Evolutionary conservation across 2,329 filamentous ascomycete species (phyloP).

Genomic region (Fusarium sp.): DNA sequence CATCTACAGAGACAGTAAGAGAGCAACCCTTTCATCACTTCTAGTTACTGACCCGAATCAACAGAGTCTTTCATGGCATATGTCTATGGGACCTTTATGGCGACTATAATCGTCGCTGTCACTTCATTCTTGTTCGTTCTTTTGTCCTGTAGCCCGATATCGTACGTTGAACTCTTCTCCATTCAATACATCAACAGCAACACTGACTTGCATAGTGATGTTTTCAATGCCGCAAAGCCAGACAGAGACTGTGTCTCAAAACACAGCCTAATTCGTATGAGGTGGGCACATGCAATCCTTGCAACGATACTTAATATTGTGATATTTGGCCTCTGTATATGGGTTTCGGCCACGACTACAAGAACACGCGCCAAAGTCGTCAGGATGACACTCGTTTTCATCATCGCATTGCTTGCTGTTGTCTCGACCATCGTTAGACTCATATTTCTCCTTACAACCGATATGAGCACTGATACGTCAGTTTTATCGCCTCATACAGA

Average conservation of each 20-base stretch:
- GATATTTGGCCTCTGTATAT: conserved; percentile 51
- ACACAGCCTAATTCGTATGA: conserved; percentile 42
- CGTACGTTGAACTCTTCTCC: conserved; percentile 8
- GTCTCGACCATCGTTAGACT: conserved; percentile 53
- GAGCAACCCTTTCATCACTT: not conserved
- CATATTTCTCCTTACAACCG: conserved; percentile 48
- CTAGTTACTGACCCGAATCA: not conserved
- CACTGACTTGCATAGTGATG: conserved; percentile 20
- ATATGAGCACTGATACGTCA: conserved; percentile 47
- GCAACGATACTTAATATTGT: conserved; percentile 50
- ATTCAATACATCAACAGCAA: accelerated
- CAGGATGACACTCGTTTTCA: conserved; percentile 52
- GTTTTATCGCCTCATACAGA: conserved; percentile 20
- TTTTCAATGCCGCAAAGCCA: conserved; percentile 27
- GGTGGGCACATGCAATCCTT: conserved; percentile 48
- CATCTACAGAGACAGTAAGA: conserved; percentile 33
- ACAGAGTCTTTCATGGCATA: conserved; percentile 29
- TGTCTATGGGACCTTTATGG: conserved; percentile 20
- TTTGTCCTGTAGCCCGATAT: conserved; percentile 33
- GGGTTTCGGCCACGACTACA: conserved; percentile 52
- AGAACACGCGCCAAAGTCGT: conserved; percentile 48
- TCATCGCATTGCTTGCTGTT: conserved; percentile 52
- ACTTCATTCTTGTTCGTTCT: conserved; percentile 38
- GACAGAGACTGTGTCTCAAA: conserved; percentile 33
- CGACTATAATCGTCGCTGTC: conserved; percentile 23